Evolutionary conservation across 179 eudicot species (phyloP).

Genomic region (Nepenthes alata): DNA sequence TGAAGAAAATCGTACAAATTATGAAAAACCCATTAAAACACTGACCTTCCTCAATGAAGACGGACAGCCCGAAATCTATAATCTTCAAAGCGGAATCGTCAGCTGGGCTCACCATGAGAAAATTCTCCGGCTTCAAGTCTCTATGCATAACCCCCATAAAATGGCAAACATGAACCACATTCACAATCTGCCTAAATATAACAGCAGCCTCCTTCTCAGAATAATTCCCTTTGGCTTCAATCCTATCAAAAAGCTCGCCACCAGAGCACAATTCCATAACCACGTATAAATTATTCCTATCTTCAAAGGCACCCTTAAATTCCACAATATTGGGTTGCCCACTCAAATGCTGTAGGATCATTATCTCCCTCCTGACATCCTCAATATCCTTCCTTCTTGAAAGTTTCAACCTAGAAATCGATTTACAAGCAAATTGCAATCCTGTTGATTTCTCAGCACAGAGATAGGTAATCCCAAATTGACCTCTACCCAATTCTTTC

Average conservation of each 20-base stretch:
- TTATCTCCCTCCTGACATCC: constrained; percentile 53
- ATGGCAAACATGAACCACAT: constrained; percentile 77
- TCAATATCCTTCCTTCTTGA: constrained; percentile 31
- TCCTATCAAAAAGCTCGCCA: constrained; percentile 66
- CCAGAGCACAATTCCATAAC: constrained; percentile 74
- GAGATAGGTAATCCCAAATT: constrained; percentile 57
- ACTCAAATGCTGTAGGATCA: constrained; percentile 47
- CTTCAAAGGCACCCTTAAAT: constrained; percentile 67
- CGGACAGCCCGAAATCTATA: constrained; percentile 72
- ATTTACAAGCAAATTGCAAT: constrained; percentile 43
- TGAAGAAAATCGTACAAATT: neutral
- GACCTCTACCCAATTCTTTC: constrained; percentile 64
- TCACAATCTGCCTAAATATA: constrained; percentile 52
- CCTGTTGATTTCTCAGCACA: constrained; percentile 51
- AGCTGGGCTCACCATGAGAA: constrained; percentile 36
- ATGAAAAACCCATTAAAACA: neutral
- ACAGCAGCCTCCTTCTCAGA: constrained; percentile 61
- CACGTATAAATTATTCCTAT: constrained; percentile 30
- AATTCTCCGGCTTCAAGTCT: constrained; percentile 82
- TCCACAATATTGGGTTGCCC: constrained; percentile 76
- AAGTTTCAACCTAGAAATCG: constrained; percentile 43
- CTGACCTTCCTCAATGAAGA: constrained; percentile 70
- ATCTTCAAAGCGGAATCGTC: constrained; percentile 45
- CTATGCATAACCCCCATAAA: constrained; percentile 84
- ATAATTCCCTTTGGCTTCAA: constrained; percentile 35